A percentile compares a stretch with the other conserved stretches of the same genome.
These are phyloP conservation scores for Kwoniella europaea DNA, from an alignment of 768 basidiomycete genomes.

Conservation along the genomic window DNA sequence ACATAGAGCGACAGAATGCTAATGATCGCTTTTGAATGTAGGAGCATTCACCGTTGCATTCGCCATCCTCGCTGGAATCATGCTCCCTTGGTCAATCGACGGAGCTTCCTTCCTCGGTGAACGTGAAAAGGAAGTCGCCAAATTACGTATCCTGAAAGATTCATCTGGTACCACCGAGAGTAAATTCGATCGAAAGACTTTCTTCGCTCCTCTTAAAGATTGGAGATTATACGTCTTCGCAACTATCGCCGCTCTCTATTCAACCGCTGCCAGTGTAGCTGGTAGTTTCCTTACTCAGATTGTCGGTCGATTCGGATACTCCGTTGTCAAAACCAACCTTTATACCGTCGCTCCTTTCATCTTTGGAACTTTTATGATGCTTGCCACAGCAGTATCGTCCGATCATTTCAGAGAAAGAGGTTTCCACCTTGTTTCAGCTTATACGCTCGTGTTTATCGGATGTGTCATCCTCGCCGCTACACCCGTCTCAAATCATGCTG, in stretches of 20 bases:
- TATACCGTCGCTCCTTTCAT: constrained; percentile 67
- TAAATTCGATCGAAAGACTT: constrained; percentile 33
- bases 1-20: no score
- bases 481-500: constrained; percentile 59
- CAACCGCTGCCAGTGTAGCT: constrained; percentile 60
- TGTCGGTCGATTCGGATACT: constrained; percentile 63
- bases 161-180: constrained; percentile 62
- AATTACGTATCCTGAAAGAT: constrained; percentile 61
- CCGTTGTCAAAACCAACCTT: constrained; percentile 65
- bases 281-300: constrained; percentile 66
- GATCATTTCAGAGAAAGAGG: constrained; percentile 61
- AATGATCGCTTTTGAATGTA: no score
- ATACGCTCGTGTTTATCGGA: constrained; percentile 32
- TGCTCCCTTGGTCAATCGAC: constrained; percentile 27
- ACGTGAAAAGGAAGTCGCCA: constrained; percentile 35
- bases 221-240: constrained; percentile 37
- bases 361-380: constrained; percentile 52
- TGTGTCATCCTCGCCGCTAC: constrained; percentile 61
- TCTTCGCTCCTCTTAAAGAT: constrained; percentile 37
- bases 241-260: constrained; percentile 31
- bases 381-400: constrained; percentile 64
- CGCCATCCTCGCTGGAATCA: constrained; percentile 62
- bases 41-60: constrained; percentile 58
- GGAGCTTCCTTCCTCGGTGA: constrained; percentile 27
- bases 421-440: constrained; percentile 26